Conservation (phyloP, 169 alveolate species). For the Amoebophrya sp. region DNA sequence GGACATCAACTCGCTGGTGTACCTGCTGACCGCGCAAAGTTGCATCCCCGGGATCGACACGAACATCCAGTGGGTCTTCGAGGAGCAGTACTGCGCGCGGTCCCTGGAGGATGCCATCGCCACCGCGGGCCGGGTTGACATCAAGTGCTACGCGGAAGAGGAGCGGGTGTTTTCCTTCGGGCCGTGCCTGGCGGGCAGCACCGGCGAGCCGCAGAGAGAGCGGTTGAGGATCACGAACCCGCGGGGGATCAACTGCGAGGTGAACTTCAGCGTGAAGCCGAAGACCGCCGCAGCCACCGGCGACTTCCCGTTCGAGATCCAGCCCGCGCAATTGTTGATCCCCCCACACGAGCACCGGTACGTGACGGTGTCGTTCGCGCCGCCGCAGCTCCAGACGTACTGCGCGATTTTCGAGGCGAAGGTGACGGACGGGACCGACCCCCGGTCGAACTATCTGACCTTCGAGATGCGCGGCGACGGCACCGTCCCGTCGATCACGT, state of each 20-base stretch:
- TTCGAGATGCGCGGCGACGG: constrained; percentile 89
- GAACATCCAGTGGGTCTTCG: constrained; percentile 74
- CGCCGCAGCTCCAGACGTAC: constrained; percentile 69
- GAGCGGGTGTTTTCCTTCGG: constrained; percentile 83
- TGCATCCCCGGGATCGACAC: constrained; percentile 83
- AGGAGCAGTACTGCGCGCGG: constrained; percentile 78
- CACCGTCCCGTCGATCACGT: constrained; percentile 68
- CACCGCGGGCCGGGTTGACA: constrained; percentile 27
- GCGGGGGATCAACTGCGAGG: constrained; percentile 54
- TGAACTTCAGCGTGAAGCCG: constrained; percentile 55
- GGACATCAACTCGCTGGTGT: constrained; percentile 18
- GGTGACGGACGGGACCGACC: constrained; percentile 69
- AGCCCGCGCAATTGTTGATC: constrained; percentile 57
- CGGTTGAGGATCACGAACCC: constrained; percentile 67
- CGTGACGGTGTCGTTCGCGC: constrained; percentile 71
- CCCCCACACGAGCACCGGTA: constrained; percentile 79
- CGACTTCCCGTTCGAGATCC: constrained; percentile 65
- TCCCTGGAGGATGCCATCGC: constrained; percentile 49
- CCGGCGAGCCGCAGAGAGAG: constrained; percentile 57
- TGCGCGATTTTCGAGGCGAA: constrained; percentile 71
- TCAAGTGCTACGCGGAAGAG: constrained; percentile 65
- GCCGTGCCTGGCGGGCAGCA: constrained; percentile 64
- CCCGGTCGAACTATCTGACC: constrained; percentile 56
- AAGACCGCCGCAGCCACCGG: constrained; percentile 55
- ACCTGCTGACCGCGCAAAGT: constrained; percentile 69